Conservation (phyloP, 73 alveolate species). For the Tetrahymena thermophila region DNA sequence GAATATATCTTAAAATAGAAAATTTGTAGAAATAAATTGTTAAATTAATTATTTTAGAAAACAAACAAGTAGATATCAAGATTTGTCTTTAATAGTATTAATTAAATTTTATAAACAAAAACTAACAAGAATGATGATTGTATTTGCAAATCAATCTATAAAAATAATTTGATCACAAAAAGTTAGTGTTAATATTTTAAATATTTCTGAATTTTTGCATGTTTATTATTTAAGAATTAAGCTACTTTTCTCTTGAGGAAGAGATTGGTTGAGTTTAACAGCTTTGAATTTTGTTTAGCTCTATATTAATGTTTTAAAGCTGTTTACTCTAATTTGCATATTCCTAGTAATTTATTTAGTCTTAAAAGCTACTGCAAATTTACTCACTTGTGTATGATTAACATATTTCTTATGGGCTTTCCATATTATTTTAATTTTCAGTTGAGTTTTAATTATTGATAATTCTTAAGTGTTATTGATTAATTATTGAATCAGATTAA, state of each 20-base stretch:
- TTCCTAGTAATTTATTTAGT: too few relatives aligned
- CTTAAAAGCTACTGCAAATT: neutral
- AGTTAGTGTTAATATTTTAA: too few relatives aligned
- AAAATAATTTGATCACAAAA: neutral
- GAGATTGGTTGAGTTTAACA: neutral
- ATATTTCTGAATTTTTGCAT: neutral
- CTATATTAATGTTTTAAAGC: neutral
- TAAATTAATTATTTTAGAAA: too few relatives aligned
- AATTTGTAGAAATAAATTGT: neutral
- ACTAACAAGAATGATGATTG: too few relatives aligned
- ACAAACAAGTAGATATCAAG: neutral
- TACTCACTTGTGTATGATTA: neutral
- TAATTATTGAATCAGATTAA: neutral
- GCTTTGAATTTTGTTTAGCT: neutral
- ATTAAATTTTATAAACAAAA: too few relatives aligned
- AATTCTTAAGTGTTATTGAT: too few relatives aligned
- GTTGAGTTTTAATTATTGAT: neutral
- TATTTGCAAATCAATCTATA: too few relatives aligned
- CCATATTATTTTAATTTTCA: neutral
- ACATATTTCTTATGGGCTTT: neutral
- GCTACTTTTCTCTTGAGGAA: neutral
- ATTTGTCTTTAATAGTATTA: too few relatives aligned
- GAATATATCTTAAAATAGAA: neutral
- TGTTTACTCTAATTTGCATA: neutral
- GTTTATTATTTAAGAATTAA: neutral